phyloP scores from a whole-genome alignment of 176 grass and related monocot species.

The sorghum (Sorghum bicolor) region Sorghum_bicolor_NCBIv3 NC_012879.2:1669001-1669500 shows the following conservation, averaged over 20 bases:
- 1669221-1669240: slow-evolving; percentile 87
- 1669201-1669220: slow-evolving; percentile 75
- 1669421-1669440: slow-evolving; percentile 99
- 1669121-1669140: neutral
- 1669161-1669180: neutral
- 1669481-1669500: slow-evolving; percentile 1
- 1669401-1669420: slow-evolving; percentile 97
- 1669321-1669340: neutral
- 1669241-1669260: slow-evolving; percentile 94
- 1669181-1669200: slow-evolving; percentile 2
- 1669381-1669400: slow-evolving; percentile 77
- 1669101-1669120: slow-evolving; percentile 7
- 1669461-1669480: neutral
- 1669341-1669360: slow-evolving; percentile 17
- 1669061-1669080: slow-evolving; percentile 31
- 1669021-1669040: slow-evolving; percentile 74
- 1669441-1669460: neutral
- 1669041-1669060: slow-evolving; percentile 21
- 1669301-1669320: neutral
- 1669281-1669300: slow-evolving; percentile 42
- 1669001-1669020: slow-evolving; percentile 98
- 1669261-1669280: slow-evolving; percentile 98
- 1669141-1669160: neutral
- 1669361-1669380: slow-evolving; percentile 91
- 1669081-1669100: slow-evolving; percentile 16